Evolutionary conservation across 2,329 filamentous ascomycete species (phyloP).

Genomic region (Hansfordia pulvinata): DNA sequence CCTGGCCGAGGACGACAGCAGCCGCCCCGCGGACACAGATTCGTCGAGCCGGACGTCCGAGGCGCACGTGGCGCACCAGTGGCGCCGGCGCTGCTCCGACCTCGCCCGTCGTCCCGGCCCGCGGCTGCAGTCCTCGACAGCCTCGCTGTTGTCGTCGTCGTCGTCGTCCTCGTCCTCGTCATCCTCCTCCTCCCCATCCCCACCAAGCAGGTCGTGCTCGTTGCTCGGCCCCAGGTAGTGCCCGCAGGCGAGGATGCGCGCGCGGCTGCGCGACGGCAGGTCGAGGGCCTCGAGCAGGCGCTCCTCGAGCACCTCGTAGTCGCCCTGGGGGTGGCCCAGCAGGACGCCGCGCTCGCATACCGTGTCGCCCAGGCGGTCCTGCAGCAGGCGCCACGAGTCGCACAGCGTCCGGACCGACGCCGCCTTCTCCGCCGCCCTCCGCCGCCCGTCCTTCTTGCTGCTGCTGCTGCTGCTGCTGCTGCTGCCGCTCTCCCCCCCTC

Average conservation of each 20-base stretch:
- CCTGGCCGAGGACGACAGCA: too few species aligned
- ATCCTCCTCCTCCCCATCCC: conserved; percentile 11
- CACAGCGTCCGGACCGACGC: conserved; percentile 38
- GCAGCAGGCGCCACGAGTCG: conserved; percentile 52
- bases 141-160: conserved; percentile 28
- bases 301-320: conserved; percentile 71
- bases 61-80: conserved; percentile 45
- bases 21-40: conserved; percentile 32
- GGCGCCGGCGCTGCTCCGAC: conserved; percentile 9
- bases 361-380: conserved; percentile 59
- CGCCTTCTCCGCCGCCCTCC: too few species aligned
- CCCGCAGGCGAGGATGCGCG: conserved; percentile 60
- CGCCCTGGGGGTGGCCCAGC: conserved; percentile 64
- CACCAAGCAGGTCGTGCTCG: conserved; percentile 24
- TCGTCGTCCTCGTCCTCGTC: conserved; percentile 31
- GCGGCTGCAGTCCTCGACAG: conserved; percentile 18
- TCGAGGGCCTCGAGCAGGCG: conserved; percentile 62
- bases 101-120: conserved; percentile 8
- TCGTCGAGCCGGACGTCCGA: conserved; percentile 40
- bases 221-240: conserved; percentile 58
- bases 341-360: conserved; percentile 62
- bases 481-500: too few species aligned
- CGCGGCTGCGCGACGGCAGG: conserved; percentile 48
- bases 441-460: too few species aligned
- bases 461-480: too few species aligned